Conservation (phyloP, 805 yeast species). For the Lipomyces lipofer region DNA sequence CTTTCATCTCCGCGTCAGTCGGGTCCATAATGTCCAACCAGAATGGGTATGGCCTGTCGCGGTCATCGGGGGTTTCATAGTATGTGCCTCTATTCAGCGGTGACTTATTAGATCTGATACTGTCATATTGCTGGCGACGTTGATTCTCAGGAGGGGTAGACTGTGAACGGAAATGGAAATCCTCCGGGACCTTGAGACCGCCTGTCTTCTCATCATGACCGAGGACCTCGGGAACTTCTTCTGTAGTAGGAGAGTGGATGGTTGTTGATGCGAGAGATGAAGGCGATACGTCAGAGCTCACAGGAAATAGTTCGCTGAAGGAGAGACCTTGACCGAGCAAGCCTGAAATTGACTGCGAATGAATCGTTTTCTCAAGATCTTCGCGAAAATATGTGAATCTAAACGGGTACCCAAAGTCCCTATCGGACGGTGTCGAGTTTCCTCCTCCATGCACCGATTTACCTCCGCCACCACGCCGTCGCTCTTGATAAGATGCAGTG, state of each 20-base stretch:
- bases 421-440: conserved; percentile 45
- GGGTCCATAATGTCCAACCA: conserved; percentile 95
- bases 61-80: conserved; percentile 10
- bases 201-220: conserved; percentile 11
- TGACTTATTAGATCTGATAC: conserved; percentile 44
- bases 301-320: conserved; percentile 65
- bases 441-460: conserved; percentile 45
- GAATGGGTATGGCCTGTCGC: conserved; percentile 23
- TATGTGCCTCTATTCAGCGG: neutral
- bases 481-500: conserved; percentile 16
- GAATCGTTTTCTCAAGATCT: conserved; percentile 81
- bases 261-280: conserved; percentile 1
- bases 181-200: neutral
- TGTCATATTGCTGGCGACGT: neutral
- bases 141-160: neutral
- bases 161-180: conserved; percentile 1
- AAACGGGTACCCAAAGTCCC: conserved; percentile 25
- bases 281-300: conserved; percentile 2
- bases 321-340: conserved; percentile 59
- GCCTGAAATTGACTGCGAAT: conserved; percentile 81
- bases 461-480: conserved; percentile 19
- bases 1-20: conserved; percentile 96
- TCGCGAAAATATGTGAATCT: conserved; percentile 92
- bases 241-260: conserved; percentile 4
- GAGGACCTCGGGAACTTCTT: neutral